phyloP scores from a whole-genome alignment of 768 basidiomycete genomes.

The Russula vinacea region DNA sequence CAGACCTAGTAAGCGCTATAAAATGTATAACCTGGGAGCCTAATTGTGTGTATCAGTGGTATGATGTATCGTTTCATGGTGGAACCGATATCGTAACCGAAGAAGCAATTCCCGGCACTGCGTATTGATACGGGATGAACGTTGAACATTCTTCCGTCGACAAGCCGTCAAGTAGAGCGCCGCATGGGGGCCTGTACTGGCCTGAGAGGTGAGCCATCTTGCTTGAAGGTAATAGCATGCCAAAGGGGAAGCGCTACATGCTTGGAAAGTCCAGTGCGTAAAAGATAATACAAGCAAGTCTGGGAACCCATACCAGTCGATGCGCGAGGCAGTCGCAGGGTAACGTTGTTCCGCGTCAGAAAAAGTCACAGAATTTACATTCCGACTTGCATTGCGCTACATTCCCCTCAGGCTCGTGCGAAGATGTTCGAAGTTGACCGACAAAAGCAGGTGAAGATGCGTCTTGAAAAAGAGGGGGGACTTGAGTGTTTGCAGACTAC shows the following conservation, averaged over 20 bases:
- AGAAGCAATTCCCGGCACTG: background rate
- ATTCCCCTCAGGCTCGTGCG: background rate
- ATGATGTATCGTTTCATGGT: background rate
- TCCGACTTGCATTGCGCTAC: too few species aligned
- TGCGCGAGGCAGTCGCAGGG: background rate
- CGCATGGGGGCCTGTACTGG: background rate
- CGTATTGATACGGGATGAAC: background rate
- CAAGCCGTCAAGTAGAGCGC: background rate
- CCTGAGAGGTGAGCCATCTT: background rate
- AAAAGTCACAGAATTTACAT: background rate
- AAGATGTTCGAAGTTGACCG: background rate
- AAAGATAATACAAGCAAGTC: background rate
- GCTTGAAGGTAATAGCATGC: background rate
- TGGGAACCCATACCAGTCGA: background rate
- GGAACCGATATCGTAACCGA: slow-evolving; percentile 3
- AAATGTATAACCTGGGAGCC: background rate
- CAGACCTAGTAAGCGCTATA: background rate
- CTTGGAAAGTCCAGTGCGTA: background rate
- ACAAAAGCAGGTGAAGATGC: background rate
- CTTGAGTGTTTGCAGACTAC: background rate
- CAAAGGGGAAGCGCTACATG: background rate
- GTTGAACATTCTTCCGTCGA: background rate
- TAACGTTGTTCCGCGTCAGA: background rate
- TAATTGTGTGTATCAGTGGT: background rate
- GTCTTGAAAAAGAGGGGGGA: background rate